phyloP scores from a whole-genome alignment of 164 flowering plant species.

The Liriodendron chinense region DNA sequence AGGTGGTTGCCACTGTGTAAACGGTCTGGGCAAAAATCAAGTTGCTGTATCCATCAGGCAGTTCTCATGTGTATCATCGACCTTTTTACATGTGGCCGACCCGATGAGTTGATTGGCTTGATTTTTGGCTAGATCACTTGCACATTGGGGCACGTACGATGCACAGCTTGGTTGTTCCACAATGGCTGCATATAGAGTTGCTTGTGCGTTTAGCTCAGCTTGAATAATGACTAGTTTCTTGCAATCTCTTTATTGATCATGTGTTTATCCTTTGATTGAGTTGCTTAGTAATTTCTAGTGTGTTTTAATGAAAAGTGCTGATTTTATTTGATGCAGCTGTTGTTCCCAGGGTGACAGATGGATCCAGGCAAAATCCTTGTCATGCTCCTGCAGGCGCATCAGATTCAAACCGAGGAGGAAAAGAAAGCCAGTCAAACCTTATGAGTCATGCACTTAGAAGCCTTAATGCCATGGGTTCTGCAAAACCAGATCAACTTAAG shows the following conservation, averaged over 20 bases:
- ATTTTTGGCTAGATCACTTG: neutral
- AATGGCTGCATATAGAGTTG: neutral
- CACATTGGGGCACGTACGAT: neutral
- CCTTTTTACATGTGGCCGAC: neutral
- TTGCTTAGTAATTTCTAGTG: neutral
- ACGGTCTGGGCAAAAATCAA: neutral
- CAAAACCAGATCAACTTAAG: constrained; percentile 15
- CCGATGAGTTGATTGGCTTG: neutral
- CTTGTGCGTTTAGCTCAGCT: neutral
- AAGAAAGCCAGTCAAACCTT: constrained; percentile 20
- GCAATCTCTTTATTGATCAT: neutral
- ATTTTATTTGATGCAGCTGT: constrained; percentile 28
- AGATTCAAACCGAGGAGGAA: constrained; percentile 12
- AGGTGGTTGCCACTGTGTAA: neutral
- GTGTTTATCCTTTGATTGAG: neutral
- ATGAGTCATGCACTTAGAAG: constrained; percentile 15
- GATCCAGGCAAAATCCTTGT: constrained; percentile 22
- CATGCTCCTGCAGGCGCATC: constrained; percentile 19
- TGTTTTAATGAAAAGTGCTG: constrained; percentile 2
- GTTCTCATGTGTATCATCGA: neutral
- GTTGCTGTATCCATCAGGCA: neutral
- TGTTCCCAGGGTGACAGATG: constrained; percentile 21
- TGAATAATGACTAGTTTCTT: neutral
- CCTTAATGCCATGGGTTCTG: constrained; percentile 14
- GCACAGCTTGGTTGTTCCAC: neutral